Base-by-base conservation (phyloP, 345 rosid genomes). In the Murraya koenigii region DNA sequence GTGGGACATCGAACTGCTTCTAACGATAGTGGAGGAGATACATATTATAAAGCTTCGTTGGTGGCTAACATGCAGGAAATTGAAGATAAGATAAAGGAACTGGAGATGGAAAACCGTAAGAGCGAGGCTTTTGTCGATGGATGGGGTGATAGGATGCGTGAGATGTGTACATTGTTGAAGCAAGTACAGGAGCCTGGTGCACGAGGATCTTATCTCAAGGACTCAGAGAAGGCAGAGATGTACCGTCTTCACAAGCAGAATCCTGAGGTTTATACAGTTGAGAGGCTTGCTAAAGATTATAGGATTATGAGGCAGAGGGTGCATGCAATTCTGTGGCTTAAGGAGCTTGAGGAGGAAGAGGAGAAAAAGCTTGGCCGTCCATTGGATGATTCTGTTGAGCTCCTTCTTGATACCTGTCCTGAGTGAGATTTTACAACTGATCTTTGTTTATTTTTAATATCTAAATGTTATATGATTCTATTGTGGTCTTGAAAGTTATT, bases 251-350 rank as follows among this genome's bases (percentile, higher is more conserved):
- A 92, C 76, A 92, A 94, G 83, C 84, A 94, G 84, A 87, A 92
- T 78, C 98, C 97, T 1, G 98, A 89, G 81, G 90, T 88, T 1
- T 89, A 96, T 82, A 92, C 97, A 0, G 79, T 94, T 75, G 93
- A 90, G 84, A 90, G 79, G 84, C 91, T 94, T 80, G 95, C 99
- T 13, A 96, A 92, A 80, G 98, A 96, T 82, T 96, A 86, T 71
- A 91, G 97, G 88, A 87, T 96, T 41, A 91, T 96, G 98, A 90
- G 98, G 81, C 99, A 96, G 86, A 88, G 98, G 78, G 98, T 96
- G 74, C 97, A 94, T 70, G 97, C 98, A 8, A 94, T 96, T 81
- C 94, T 96, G 80, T 96, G 97, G 95, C 85, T 94, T 77, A 96
- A 96, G 78, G 91, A 96, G 79, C 85, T 87, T 65, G 98, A 96